phyloP scores from a whole-genome alignment of 1,284 basidiomycete species.

The Pseudozyma tsukubaensis region DNA sequence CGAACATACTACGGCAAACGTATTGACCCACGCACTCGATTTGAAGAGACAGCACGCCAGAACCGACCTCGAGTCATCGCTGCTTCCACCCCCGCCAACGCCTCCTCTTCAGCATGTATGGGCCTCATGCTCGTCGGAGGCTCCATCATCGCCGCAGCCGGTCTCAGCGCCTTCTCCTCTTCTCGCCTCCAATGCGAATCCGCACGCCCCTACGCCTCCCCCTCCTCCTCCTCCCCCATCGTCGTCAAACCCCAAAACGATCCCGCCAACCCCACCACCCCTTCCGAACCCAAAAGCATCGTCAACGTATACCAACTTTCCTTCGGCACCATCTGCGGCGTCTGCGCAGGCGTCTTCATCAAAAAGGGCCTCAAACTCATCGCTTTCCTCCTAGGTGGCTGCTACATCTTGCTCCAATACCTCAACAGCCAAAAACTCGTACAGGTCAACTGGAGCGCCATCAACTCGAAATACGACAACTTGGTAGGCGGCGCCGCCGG shows the following conservation, averaged over 20 bases:
- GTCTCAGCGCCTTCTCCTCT: conserved; percentile 21
- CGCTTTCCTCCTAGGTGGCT: conserved; percentile 81
- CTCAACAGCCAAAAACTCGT: conserved; percentile 71
- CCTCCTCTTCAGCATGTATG: conserved; percentile 17
- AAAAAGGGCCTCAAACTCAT: conserved; percentile 88
- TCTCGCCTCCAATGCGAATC: conserved; percentile 26
- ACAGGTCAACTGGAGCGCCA: conserved; percentile 81
- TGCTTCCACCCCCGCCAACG: conserved; percentile 19
- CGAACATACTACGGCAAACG: conserved; percentile 43
- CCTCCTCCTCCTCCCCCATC: conserved; percentile 7
- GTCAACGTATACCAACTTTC: conserved; percentile 84
- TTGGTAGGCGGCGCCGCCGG: conserved; percentile 77
- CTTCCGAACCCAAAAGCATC: conserved; percentile 74
- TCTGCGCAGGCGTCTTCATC: conserved; percentile 91
- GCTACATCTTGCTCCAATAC: conserved; percentile 65
- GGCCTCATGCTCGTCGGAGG: conserved; percentile 37
- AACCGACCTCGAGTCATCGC: conserved; percentile 15
- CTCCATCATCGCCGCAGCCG: conserved; percentile 29
- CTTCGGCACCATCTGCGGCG: conserved; percentile 84
- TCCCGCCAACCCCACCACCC: conserved; percentile 15
- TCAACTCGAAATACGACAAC: conserved; percentile 76
- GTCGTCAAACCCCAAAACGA: conserved; percentile 12
- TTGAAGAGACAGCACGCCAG: conserved; percentile 5
- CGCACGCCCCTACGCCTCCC: conserved; percentile 31
- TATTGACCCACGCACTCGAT: conserved; percentile 26